Conservation (phyloP, 495 filamentous ascomycete species). For the Aspergillus cavernicola region DNA sequence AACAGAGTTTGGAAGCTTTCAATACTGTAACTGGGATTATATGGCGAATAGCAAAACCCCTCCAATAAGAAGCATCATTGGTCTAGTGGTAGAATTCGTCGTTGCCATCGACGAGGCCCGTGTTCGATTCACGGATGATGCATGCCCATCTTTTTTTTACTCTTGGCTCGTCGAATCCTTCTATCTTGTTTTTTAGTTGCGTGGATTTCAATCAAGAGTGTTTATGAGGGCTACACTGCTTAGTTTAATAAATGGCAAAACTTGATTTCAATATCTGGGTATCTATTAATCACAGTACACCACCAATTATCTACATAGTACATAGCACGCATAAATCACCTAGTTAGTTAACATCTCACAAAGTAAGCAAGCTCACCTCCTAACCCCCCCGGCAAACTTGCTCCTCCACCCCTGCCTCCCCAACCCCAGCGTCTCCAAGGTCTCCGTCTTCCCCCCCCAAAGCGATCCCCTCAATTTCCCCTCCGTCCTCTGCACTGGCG, state of each 20-base stretch:
- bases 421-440: conserved; percentile 37
- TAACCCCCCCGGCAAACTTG: conserved; percentile 26
- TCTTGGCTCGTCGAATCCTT: background rate
- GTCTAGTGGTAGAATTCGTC: conserved; percentile 60
- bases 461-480: conserved; percentile 23
- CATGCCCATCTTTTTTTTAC: conserved; percentile 20
- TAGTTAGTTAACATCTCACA: too few species aligned
- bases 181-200: background rate
- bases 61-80: conserved; percentile 44
- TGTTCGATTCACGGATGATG: conserved; percentile 58
- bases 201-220: too few species aligned
- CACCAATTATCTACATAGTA: too few species aligned
- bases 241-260: too few species aligned
- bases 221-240: too few species aligned
- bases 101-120: conserved; percentile 58
- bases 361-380: too few species aligned
- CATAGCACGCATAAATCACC: too few species aligned
- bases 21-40: too few species aligned
- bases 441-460: conserved; percentile 41
- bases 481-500: conserved; percentile 32
- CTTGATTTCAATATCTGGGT: too few species aligned
- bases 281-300: too few species aligned
- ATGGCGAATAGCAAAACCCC: too few species aligned
- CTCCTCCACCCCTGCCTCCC: conserved; percentile 39
- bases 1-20: too few species aligned